Evolutionary conservation across 139 green algal genomes (phyloP), one percentile per base, ranked within the genome.

Genomic region (Desmodesmus armatus): DNA sequence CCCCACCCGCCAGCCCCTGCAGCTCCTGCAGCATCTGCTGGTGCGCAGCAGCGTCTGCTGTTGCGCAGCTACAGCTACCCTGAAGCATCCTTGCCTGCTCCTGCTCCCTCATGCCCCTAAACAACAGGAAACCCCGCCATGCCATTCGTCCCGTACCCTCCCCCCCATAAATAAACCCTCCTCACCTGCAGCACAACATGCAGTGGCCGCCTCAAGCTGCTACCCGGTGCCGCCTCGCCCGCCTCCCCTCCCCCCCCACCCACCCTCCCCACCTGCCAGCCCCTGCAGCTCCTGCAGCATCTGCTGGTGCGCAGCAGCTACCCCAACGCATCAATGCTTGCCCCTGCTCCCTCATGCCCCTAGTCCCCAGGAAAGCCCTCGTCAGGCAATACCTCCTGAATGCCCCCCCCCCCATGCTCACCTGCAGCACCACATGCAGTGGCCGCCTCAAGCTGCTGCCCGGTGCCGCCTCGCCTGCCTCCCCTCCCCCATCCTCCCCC

Each of bases 1-100:
- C 51, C 9, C 44, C 80, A 5, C 55, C 29, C 41, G 71, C 78
- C 75, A 71, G 41, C 29, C 44, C 77, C 53, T 94, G 91, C 87
- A 98, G 82, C 66, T 96, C 91, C 25, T 77, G 35, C 65, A 98
- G 88, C 63, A 97, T 91, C 79, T 91, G 76, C 35, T 62, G 13
- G 69, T 97, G 85, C 15, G 87, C 3, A 5, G 27, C 60, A 2
- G 27, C 60, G n/a, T n/a, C n/a, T n/a, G n/a, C n/a, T n/a, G n/a
- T n/a, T n/a, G n/a, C 37, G 60, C 60, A 39, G 21, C 3, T 29
- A 17, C 15, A 66, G 13, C 25, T 9, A 39, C 17, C 60, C 60
- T 23, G 21, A n/a, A 39, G 27, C 15, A 27, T n/a, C 55, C 25
- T n/a, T n/a, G n/a, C n/a, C n/a, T 29, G 51, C 5, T 17, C 27